phyloP scores from a whole-genome alignment of 257 asterid genomes.

The Lithospermum erythrorhizon region DNA sequence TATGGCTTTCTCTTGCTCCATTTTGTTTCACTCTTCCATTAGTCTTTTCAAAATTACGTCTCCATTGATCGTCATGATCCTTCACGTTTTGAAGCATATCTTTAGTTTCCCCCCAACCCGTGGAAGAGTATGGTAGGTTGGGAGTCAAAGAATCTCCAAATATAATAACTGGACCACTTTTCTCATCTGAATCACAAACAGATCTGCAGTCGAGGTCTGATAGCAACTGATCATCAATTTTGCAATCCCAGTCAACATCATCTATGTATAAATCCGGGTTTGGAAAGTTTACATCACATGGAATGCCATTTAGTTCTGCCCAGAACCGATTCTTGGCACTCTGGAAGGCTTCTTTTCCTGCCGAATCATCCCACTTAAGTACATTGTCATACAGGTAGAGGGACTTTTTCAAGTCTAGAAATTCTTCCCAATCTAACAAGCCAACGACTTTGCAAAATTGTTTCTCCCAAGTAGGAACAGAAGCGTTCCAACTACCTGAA shows the following conservation, averaged over 20 bases:
- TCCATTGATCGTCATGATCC: conserved; percentile 24
- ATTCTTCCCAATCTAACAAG: conserved; percentile 51
- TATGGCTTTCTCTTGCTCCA: conserved; percentile 21
- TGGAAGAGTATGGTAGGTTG: conserved; percentile 19
- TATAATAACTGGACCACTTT: conserved; percentile 41
- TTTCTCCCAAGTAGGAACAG: conserved; percentile 71
- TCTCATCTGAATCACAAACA: conserved; percentile 13
- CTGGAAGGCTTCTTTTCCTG: conserved; percentile 56
- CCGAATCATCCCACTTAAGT: conserved; percentile 64
- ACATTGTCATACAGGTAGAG: conserved; percentile 43
- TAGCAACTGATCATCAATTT: conserved; percentile 20
- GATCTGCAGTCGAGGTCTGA: conserved; percentile 29
- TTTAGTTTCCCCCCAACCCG: conserved; percentile 64
- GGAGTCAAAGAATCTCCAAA: conserved; percentile 45
- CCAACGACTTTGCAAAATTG: conserved; percentile 56
- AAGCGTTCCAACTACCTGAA: conserved; percentile 48
- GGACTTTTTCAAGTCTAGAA: conserved; percentile 43
- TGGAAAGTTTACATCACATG: conserved; percentile 39
- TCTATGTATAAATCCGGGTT: conserved; percentile 56
- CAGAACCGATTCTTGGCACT: conserved; percentile 62
- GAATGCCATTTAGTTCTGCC: conserved; percentile 40
- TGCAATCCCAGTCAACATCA: conserved; percentile 48
- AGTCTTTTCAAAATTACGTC: conserved; percentile 7
- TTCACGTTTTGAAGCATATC: conserved; percentile 19
- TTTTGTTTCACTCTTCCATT: conserved; percentile 13